phyloP scores from a whole-genome alignment of 176 grass and related monocot species.

The Cymbopogon citratus region DNA sequence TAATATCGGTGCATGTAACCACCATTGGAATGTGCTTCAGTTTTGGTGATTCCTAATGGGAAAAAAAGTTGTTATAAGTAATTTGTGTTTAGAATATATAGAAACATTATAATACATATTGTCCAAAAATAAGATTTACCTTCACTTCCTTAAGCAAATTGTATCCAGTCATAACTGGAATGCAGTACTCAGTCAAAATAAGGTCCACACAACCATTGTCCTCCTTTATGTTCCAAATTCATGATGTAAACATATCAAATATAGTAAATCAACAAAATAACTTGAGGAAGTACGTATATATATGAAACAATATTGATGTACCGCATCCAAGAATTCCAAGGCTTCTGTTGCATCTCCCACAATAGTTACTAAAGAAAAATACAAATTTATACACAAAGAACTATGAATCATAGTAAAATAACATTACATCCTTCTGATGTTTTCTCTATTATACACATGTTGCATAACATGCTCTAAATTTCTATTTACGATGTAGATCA shows the following conservation, averaged over 20 bases:
- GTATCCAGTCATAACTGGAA: background rate
- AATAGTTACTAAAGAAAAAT: background rate
- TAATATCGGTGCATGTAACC: background rate
- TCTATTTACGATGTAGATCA: too few relatives aligned
- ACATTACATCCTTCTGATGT: background rate
- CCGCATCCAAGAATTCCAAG: background rate
- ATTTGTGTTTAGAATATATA: background rate
- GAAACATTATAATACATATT: background rate
- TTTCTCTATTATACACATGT: background rate
- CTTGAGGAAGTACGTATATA: background rate
- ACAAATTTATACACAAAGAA: background rate
- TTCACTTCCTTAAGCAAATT: conserved; percentile 5
- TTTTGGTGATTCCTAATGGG: background rate
- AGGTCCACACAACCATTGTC: background rate
- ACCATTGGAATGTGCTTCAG: background rate
- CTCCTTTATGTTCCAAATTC: background rate
- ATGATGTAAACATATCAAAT: background rate
- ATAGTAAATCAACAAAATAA: background rate
- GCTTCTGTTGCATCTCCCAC: background rate
- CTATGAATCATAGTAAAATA: background rate
- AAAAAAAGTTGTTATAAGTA: background rate
- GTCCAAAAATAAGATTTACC: background rate
- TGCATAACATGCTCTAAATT: background rate
- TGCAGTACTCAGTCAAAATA: background rate
- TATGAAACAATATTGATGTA: background rate